Base-by-base conservation (phyloP, 371 early-diverging fungal species). In the Lichtheimia ramosa region DNA sequence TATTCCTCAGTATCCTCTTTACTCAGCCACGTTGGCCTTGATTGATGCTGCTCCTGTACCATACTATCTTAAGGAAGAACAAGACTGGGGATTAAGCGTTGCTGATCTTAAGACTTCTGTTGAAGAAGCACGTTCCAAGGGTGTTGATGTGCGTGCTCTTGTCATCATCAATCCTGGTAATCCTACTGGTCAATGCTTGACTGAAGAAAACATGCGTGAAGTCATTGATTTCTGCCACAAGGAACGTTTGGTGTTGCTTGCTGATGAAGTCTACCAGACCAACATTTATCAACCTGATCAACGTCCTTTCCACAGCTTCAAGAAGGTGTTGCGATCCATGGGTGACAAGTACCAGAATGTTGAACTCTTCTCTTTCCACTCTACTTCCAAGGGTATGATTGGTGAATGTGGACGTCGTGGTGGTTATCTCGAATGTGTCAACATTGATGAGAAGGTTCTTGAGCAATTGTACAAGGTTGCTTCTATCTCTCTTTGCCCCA, bases 371-470 rank as follows among this genome's bases (percentile, higher is more conserved):
- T 95, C 96, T 24, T 97, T 96, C 89, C 97, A 98, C 68, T 92
- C 92, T 41, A 88, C 96, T 56, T 96, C 96, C 41, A 98, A 98
- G 75, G 99, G 99, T 51, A 92, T 97, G 95, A 73, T 98, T 60
- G 99, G 99, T 54, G 99, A 98, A 69, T 98, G 99, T 71, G 99
- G 99, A 48, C 90, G 94, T 61, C 92, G 99, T 54, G 99, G 98
- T 58, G 99, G 98, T 3, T 98, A 96, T 81, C 94, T 96, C 83
- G 99, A 97, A 77, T 93, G 93, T 63, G 84, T 86, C 46, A 90
- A 91, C 54, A 78, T 97, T 59, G 92, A 92, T 70, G 61, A 69
- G 5, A 62, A 79, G 14, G 87, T 96, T 28, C 69, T 88, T 62
- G 93, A 85, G 5, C 85, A 96, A 67, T 74, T 97, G 48, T 94